Conservation (phyloP, 2,329 filamentous ascomycete species). For the Neofusicoccum ribis region DNA sequence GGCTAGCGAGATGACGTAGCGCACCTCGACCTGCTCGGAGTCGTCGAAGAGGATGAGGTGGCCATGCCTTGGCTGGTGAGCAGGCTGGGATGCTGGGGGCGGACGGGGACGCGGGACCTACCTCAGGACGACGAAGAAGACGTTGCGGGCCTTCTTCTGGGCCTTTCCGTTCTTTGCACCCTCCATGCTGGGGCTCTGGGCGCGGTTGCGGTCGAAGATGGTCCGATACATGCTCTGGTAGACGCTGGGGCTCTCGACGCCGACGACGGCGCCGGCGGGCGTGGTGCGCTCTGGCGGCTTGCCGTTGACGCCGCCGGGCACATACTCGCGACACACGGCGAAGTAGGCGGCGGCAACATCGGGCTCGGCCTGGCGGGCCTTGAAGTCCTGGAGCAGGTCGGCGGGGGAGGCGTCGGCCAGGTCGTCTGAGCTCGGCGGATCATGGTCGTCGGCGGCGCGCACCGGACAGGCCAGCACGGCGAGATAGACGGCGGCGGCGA, state of each 20-base stretch:
- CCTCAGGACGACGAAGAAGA: slow-evolving; percentile 91
- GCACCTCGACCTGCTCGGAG: slow-evolving; percentile 89
- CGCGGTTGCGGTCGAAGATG: slow-evolving; percentile 77
- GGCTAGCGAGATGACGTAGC: slow-evolving; percentile 89
- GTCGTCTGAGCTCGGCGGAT: slow-evolving; percentile 58
- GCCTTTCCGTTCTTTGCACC: slow-evolving; percentile 49
- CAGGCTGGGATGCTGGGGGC: slow-evolving; percentile 8
- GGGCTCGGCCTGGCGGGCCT: slow-evolving; percentile 59
- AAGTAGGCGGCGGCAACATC: slow-evolving; percentile 91
- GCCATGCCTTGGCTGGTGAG: slow-evolving; percentile 65
- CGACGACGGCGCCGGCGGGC: slow-evolving; percentile 74
- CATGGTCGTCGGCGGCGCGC: slow-evolving; percentile 47
- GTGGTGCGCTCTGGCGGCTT: slow-evolving; percentile 87
- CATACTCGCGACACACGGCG: slow-evolving; percentile 91
- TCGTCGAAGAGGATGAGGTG: slow-evolving; percentile 98
- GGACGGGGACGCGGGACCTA: slow-evolving; percentile 42
- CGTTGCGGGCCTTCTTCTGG: slow-evolving; percentile 69
- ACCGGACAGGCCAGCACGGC: slow-evolving; percentile 67
- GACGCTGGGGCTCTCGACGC: slow-evolving; percentile 83
- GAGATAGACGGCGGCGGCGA: slow-evolving; percentile 63
- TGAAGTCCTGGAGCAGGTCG: slow-evolving; percentile 62
- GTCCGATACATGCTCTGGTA: slow-evolving; percentile 98
- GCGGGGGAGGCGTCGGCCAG: slow-evolving; percentile 33
- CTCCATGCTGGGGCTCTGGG: slow-evolving; percentile 58
- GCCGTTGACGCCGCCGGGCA: slow-evolving; percentile 86